These are phyloP conservation scores for Prillingera fragicola DNA, from an alignment of 1,284 basidiomycete genomes.

Conservation along the genomic window DNA sequence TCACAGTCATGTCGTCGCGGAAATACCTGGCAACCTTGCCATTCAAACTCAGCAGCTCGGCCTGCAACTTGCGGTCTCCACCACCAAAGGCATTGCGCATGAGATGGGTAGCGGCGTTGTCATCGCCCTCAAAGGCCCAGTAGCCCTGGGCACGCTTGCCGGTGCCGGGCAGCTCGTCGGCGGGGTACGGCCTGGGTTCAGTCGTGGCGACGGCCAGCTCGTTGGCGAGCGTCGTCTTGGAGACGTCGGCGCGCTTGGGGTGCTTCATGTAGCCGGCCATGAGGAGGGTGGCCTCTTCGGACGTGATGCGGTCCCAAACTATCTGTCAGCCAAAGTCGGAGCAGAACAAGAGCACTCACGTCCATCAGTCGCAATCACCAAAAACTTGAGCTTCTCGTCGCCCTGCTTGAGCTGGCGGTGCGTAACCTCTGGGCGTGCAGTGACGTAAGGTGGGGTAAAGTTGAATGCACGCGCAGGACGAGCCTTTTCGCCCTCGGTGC, in stretches of 20 bases:
- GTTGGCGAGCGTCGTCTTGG: slow-evolving; percentile 27
- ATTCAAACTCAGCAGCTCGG: slow-evolving; percentile 75
- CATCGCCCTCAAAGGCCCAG: slow-evolving; percentile 78
- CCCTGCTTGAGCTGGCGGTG: slow-evolving; percentile 58
- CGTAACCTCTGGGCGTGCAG: slow-evolving; percentile 80
- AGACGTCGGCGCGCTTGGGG: slow-evolving; percentile 49
- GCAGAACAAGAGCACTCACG: slow-evolving; percentile 48
- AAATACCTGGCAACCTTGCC: slow-evolving; percentile 70
- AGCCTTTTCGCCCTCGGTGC: slow-evolving; percentile 62
- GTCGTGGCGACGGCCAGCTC: slow-evolving; percentile 23
- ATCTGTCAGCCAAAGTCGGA: background rate
- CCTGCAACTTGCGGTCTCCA: slow-evolving; percentile 63
- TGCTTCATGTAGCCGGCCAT: slow-evolving; percentile 77
- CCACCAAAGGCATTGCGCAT: slow-evolving; percentile 93
- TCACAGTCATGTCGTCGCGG: slow-evolving; percentile 86
- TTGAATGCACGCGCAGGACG: slow-evolving; percentile 61
- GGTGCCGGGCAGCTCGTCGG: slow-evolving; percentile 31
- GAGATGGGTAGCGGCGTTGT: slow-evolving; percentile 81
- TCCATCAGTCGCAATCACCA: slow-evolving; percentile 88
- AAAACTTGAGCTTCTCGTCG: slow-evolving; percentile 57
- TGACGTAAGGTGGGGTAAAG: slow-evolving; percentile 88
- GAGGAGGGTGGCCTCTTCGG: slow-evolving; percentile 89
- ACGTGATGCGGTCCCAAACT: slow-evolving; percentile 89
- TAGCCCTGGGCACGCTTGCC: slow-evolving; percentile 31
- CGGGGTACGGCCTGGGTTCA: slow-evolving; percentile 37